Evolutionary conservation across 2,329 filamentous ascomycete species (phyloP), one percentile per base, ranked within the genome.

Genomic region (Epichloe glyceriae): DNA sequence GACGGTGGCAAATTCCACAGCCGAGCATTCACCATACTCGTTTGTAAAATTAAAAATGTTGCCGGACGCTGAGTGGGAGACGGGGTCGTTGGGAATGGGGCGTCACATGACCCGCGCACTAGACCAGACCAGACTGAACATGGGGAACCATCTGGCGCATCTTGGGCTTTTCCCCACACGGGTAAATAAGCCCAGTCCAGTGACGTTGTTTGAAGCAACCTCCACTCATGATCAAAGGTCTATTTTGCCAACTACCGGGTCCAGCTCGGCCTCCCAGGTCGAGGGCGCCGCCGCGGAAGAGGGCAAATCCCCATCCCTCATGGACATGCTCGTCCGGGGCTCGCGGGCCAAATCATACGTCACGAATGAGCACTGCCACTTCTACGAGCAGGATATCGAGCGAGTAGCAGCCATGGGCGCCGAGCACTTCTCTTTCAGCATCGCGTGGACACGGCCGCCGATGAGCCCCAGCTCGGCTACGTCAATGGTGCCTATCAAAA

Each of bases 311-410:
- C 72, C 71, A 0, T 64, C 66, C 3, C 58, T 71, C n/a, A 62
- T 70, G 60, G 72, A 75, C 47, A 64, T 72, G 54, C 64, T 68
- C 4, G 55, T 62, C 2, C 52, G 47, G 4, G 56, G 60, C 33
- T 55, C 56, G 5, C 46, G 58, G 2, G 49, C 53, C 4, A 65
- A 68, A 42, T 52, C 60, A 30, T 66, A 69, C 50, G 62, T 67
- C 37, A 70, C 70, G 2, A 74, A 71, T 41, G 73, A 75, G 61
- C 70, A 76, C 50, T 78, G 78, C 57, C 78, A 75, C 53, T 61
- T 75, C 7, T 79, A 78, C 56, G 78, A 77, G 59, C 75, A 78
- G 60, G 73, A 78, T 41, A 76, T 79, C 42, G 73, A 72, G 52
- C 68, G 74, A 0, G 64, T 78, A 8, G 74, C 74, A 1, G 66